Conservation (phyloP, 2,329 filamentous ascomycete species). For the Colletotrichum scovillei region DNA sequence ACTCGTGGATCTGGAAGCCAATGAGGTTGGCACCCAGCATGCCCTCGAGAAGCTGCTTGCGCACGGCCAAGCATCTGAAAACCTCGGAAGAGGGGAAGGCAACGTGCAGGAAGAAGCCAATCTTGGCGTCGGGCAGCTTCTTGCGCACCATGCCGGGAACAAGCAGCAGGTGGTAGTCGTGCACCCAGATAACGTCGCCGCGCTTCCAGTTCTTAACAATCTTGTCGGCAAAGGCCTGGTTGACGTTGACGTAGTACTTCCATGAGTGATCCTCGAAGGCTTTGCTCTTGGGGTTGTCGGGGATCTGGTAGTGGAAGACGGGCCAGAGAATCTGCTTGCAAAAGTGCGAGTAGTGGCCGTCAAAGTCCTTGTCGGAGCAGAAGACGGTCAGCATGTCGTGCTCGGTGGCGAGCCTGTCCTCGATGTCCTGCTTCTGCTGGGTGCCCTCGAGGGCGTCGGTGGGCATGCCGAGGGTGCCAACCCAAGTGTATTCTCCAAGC, state of each 20-base stretch:
- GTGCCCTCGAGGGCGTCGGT: constrained; percentile 84
- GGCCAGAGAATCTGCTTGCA: constrained; percentile 99
- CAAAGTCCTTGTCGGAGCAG: constrained; percentile 90
- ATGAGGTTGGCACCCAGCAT: constrained; percentile 94
- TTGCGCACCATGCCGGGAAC: constrained; percentile 91
- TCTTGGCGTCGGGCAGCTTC: constrained; percentile 91
- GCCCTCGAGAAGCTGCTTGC: constrained; percentile 88
- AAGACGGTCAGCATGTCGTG: constrained; percentile 87
- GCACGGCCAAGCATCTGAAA: constrained; percentile 89
- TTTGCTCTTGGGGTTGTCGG: constrained; percentile 97
- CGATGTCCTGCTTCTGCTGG: constrained; percentile 83
- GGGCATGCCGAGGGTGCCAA: constrained; percentile 93
- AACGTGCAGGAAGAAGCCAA: constrained; percentile 95
- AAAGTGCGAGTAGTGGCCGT: constrained; percentile 94
- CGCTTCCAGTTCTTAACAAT: constrained; percentile 94
- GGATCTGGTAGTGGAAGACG: constrained; percentile 97
- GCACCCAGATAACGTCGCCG: constrained; percentile 92
- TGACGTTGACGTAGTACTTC: constrained; percentile 92
- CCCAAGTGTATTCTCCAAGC: constrained; percentile 83
- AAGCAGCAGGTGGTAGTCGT: constrained; percentile 93
- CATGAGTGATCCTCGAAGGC: constrained; percentile 97
- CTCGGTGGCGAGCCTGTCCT: constrained; percentile 82
- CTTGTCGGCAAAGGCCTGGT: constrained; percentile 91
- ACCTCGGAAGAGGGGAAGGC: constrained; percentile 97
- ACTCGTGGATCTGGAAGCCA: constrained; percentile 94